Conservation (phyloP, 257 asterid species). For the Salvia hispanica region DNA sequence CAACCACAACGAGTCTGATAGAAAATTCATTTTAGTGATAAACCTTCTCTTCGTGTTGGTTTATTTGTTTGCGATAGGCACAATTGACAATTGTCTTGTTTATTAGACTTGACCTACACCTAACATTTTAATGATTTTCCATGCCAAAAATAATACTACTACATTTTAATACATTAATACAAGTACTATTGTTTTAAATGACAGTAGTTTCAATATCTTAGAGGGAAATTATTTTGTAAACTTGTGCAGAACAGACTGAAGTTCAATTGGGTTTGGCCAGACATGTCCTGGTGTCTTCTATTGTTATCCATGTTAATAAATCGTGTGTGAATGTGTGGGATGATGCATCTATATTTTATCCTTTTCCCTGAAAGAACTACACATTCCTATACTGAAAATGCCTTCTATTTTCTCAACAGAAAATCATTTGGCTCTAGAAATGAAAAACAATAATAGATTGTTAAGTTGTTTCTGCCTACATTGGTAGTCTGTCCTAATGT, state of each 20-base stretch:
- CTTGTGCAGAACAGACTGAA: neutral
- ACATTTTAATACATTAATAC: no score
- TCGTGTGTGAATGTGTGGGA: neutral
- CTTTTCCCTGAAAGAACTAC: neutral
- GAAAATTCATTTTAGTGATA: neutral
- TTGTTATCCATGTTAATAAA: neutral
- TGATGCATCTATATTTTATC: neutral
- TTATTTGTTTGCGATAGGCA: neutral
- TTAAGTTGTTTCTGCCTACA: neutral
- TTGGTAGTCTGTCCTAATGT: constrained; percentile 15
- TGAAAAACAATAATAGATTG: neutral
- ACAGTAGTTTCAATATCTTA: neutral
- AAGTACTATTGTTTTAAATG: no score
- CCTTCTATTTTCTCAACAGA: neutral
- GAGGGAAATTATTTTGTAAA: neutral
- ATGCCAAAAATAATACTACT: neutral
- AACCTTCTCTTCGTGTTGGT: neutral
- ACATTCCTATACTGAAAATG: neutral
- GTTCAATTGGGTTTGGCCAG: neutral
- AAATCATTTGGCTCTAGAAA: neutral
- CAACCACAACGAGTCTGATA: neutral
- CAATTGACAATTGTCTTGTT: neutral
- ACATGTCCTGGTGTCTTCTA: neutral
- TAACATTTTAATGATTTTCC: neutral
- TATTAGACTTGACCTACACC: neutral